A percentile compares a stretch with the other conserved stretches of the same genome.
Conservation (phyloP, 768 basidiomycete genomes). For the Lactarius indigo region DNA sequence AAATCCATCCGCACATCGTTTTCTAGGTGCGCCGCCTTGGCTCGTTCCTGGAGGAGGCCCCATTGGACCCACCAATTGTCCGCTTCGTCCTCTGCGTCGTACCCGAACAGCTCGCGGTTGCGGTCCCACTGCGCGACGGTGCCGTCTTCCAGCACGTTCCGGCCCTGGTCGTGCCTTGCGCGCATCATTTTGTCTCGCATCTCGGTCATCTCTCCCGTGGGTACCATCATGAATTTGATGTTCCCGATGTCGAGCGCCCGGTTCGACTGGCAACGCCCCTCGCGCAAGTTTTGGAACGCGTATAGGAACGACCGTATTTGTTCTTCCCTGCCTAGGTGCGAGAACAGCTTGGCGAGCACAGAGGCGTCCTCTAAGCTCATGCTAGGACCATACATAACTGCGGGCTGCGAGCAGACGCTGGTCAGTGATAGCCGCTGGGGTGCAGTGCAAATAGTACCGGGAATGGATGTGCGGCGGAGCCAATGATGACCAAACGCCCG, state of each 20-base stretch:
- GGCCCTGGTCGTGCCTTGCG: slow-evolving; percentile 23
- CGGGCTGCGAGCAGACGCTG: slow-evolving; percentile 29
- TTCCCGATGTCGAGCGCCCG: slow-evolving; percentile 28
- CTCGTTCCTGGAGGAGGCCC: slow-evolving; percentile 30
- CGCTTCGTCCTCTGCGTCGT: slow-evolving; percentile 37
- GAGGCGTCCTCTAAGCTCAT: slow-evolving; percentile 41
- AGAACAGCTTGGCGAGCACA: slow-evolving; percentile 39
- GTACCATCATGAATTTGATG: slow-evolving; percentile 26
- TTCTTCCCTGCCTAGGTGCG: slow-evolving; percentile 31
- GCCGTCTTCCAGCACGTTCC: slow-evolving; percentile 28
- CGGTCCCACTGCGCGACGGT: slow-evolving; percentile 32
- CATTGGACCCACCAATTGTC: slow-evolving; percentile 40
- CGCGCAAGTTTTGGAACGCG: slow-evolving; percentile 37
- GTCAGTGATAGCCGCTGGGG: background rate
- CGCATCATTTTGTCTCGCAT: slow-evolving; percentile 31
- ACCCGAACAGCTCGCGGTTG: slow-evolving; percentile 32
- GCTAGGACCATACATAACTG: slow-evolving; percentile 33
- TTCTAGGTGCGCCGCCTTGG: slow-evolving; percentile 10
- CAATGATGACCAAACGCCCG: slow-evolving; percentile 33
- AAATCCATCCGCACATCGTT: background rate
- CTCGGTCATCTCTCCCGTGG: slow-evolving; percentile 24
- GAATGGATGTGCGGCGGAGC: slow-evolving; percentile 39
- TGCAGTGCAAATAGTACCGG: slow-evolving; percentile 27
- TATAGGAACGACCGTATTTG: slow-evolving; percentile 35
- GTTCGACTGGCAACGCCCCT: slow-evolving; percentile 28